These are phyloP conservation scores for Solanum arcanum DNA, from an alignment of 257 asterid genomes.

Conservation along the genomic window DNA sequence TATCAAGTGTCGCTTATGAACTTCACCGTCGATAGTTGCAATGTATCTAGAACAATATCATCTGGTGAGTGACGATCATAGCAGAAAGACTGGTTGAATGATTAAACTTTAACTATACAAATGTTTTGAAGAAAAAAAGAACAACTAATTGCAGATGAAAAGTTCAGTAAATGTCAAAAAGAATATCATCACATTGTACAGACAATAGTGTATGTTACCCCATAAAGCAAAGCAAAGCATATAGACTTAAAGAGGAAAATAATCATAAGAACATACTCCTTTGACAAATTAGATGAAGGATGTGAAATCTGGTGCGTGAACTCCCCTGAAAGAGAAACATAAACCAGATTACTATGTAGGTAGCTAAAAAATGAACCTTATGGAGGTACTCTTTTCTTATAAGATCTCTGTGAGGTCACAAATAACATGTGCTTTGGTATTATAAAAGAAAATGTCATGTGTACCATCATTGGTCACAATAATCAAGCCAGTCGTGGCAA, in stretches of 20 bases:
- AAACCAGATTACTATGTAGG: background rate
- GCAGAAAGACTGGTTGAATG: background rate
- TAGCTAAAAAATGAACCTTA: background rate
- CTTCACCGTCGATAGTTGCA: constrained; percentile 65
- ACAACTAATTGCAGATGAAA: background rate
- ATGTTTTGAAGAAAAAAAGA: constrained; percentile 1
- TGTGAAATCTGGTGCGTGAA: constrained; percentile 86
- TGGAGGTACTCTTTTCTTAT: background rate
- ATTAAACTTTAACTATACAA: background rate
- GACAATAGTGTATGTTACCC: background rate
- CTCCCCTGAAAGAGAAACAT: constrained; percentile 50
- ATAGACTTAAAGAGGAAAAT: background rate
- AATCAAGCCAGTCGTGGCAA: constrained; percentile 84
- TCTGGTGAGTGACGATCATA: background rate
- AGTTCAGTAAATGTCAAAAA: background rate
- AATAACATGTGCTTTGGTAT: background rate
- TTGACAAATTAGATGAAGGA: constrained; percentile 86
- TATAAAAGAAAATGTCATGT: background rate
- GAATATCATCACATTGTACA: background rate
- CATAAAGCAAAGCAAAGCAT: background rate
- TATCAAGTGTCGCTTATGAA: constrained; percentile 58
- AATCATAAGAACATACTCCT: constrained; percentile 55
- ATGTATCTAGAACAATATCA: constrained; percentile 50
- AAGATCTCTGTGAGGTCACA: background rate
- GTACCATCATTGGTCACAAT: constrained; percentile 96